Evolutionary conservation across 2,329 filamentous ascomycete species (phyloP), one percentile per base, ranked within the genome.

Genomic region (Epichloe hybrida): DNA sequence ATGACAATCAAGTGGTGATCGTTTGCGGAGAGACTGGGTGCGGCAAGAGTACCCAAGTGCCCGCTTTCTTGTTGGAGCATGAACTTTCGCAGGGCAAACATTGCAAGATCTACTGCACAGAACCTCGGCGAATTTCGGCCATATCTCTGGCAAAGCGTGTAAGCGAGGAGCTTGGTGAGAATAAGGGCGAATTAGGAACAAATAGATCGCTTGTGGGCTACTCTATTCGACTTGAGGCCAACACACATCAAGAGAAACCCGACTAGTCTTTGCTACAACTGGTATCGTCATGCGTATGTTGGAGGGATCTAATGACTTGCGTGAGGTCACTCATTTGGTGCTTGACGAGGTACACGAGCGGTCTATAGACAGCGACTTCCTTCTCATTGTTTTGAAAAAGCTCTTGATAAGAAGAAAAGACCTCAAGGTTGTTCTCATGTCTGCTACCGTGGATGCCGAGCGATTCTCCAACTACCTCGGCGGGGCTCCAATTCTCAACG

Each of bases 221-320:
- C 71, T 89, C 93, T 2, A 96, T 98, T 58, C 81, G 93, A 17
- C 72, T 98, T 20, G 93, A 98, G 65, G 86, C 88, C 46, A 95
- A 94, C 59, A 86, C 59, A 86, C 85, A 0, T 84, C 83, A 15
- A 78, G 81, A 34, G 83, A 88, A 58, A 97, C 90, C 2, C 77
- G 88, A 48, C 77, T 98, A 27, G 81, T 97, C 5, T 98, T 89
- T 67, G 93, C 93, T 49, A 96, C 85, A 2, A 85, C 81, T 5
- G 81, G 93, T 71, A 95, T 98, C 52, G 88, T 98, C n/a, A 87
- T 98, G 74, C 83, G 93, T 31, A 97, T 98, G 91, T 75, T 98
- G 13, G 93, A 98, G 66, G 84, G 84, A 8, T 86, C 88, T 0
- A 86, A 88, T 56, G 86, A 94, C 51, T 77, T 98, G 42, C 79